Conservation (phyloP, 1,139 yeast species). For the Taphrina wiesneri region DNA sequence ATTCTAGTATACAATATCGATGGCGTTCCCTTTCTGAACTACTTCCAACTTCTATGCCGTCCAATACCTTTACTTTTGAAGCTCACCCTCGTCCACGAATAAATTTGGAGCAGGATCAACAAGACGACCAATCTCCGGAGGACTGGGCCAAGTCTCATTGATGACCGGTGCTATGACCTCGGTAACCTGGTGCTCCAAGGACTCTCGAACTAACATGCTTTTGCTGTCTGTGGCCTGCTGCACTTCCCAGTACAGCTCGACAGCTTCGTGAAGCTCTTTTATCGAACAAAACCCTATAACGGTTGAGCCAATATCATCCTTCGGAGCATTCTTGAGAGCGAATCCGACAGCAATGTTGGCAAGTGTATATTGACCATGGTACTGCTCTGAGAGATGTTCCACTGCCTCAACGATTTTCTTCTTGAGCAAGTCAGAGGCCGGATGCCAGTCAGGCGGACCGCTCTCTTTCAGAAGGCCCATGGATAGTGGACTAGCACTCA, state of each 20-base stretch:
- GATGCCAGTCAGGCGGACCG: constrained; percentile 75
- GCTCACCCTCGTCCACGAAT: constrained; percentile 12
- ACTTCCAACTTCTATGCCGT: too few species aligned
- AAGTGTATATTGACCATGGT: constrained; percentile 56
- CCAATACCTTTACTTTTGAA: too few species aligned
- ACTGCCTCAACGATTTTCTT: constrained; percentile 49
- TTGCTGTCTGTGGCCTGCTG: neutral
- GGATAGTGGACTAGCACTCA: constrained; percentile 82
- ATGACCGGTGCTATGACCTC: constrained; percentile 12
- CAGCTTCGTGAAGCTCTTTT: constrained; percentile 20
- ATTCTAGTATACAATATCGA: too few species aligned
- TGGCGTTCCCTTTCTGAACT: too few species aligned
- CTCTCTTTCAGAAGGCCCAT: constrained; percentile 80
- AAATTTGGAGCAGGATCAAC: neutral
- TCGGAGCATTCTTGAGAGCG: constrained; percentile 54
- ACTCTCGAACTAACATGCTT: neutral
- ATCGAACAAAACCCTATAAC: constrained; percentile 22
- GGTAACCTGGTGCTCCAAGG: constrained; percentile 5
- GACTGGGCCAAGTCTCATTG: constrained; percentile 30
- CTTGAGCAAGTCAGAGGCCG: constrained; percentile 65
- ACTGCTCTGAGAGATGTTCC: constrained; percentile 54
- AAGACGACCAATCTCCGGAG: constrained; percentile 23
- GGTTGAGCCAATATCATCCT: constrained; percentile 6
- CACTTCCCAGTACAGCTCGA: constrained; percentile 16
- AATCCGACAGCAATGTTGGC: constrained; percentile 81